These are phyloP conservation scores for Sophora flavescens DNA, from an alignment of 306 rosid species.

Conservation along the genomic window DNA sequence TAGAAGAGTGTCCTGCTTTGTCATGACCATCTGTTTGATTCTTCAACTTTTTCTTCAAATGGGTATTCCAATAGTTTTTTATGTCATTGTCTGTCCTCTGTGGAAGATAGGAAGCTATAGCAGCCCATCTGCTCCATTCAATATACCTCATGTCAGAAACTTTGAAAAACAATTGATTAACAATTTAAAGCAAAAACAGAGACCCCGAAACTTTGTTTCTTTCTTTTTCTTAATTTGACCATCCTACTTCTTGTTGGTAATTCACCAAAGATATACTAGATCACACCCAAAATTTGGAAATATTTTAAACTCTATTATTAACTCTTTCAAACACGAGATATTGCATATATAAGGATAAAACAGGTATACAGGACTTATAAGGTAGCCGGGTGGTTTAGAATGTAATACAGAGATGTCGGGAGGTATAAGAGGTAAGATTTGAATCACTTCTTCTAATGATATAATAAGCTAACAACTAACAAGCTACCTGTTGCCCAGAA, in stretches of 20 bases:
- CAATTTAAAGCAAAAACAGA: not conserved
- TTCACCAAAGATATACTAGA: not conserved
- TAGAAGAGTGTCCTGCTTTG: constrained; percentile 27
- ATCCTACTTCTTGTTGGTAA: not conserved
- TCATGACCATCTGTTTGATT: constrained; percentile 34
- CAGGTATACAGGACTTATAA: too few relatives aligned
- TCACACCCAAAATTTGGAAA: not conserved
- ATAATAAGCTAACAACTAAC: too few relatives aligned
- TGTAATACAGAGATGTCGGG: too few relatives aligned
- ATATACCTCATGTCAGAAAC: not conserved
- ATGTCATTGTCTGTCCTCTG: constrained; percentile 77
- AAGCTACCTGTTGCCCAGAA: constrained; percentile 91
- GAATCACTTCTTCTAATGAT: too few relatives aligned
- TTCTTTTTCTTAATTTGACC: not conserved
- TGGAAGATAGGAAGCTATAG: constrained; percentile 81
- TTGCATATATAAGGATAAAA: too few relatives aligned
- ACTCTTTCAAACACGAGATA: too few relatives aligned
- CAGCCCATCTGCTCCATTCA: constrained; percentile 67
- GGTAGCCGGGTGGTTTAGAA: too few relatives aligned
- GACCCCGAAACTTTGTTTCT: not conserved
- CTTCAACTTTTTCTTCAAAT: constrained; percentile 66
- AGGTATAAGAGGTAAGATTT: too few relatives aligned
- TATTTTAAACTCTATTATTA: too few relatives aligned
- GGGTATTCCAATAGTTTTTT: constrained; percentile 76
- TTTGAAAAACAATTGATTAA: not conserved